These are phyloP conservation scores for Cladophialophora yegresii DNA, from an alignment of 2,329 filamentous ascomycete species.

Conservation along the genomic window DNA sequence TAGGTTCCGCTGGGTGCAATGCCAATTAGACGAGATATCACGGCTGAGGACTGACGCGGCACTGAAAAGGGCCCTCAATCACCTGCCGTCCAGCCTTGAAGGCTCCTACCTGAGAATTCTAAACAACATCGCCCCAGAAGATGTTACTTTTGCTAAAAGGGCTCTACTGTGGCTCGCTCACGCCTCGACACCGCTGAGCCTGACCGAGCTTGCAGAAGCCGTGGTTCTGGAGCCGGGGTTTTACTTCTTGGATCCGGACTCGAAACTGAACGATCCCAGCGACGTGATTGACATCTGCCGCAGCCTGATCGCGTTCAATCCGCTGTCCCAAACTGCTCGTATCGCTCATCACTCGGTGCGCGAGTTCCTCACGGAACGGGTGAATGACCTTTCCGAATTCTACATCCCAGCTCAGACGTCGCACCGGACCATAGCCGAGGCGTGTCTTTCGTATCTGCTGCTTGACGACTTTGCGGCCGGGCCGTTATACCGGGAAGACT, in stretches of 20 bases:
- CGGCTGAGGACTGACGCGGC: constrained; percentile 25
- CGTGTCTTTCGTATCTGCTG: constrained; percentile 26
- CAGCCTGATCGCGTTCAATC: constrained; percentile 24
- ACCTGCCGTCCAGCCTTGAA: constrained; percentile 27
- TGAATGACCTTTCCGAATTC: constrained; percentile 15
- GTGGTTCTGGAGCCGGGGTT: constrained; percentile 30
- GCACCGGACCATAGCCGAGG: constrained; percentile 24
- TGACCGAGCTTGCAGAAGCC: constrained; percentile 31
- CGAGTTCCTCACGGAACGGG: constrained; percentile 23
- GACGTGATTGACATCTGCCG: constrained; percentile 32
- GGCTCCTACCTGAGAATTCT: constrained; percentile 30
- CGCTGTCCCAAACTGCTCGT: constrained; percentile 13
- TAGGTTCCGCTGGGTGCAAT: constrained; percentile 36
- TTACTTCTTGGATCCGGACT: constrained; percentile 22
- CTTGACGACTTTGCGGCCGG: constrained; percentile 24
- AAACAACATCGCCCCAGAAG: constrained; percentile 20
- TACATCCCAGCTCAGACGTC: constrained; percentile 17
- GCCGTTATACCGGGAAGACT: constrained; percentile 11
- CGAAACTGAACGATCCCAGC: constrained; percentile 22
- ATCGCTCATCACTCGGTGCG: constrained; percentile 31
- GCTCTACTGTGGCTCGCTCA: constrained; percentile 31
- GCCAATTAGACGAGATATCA: constrained; percentile 31
- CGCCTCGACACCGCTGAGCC: constrained; percentile 23
- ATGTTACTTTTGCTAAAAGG: constrained; percentile 23
- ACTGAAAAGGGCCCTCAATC: constrained; percentile 24